phyloP scores from a whole-genome alignment of 148 eudicot genomes.

The Gaultheria prostrata region DNA sequence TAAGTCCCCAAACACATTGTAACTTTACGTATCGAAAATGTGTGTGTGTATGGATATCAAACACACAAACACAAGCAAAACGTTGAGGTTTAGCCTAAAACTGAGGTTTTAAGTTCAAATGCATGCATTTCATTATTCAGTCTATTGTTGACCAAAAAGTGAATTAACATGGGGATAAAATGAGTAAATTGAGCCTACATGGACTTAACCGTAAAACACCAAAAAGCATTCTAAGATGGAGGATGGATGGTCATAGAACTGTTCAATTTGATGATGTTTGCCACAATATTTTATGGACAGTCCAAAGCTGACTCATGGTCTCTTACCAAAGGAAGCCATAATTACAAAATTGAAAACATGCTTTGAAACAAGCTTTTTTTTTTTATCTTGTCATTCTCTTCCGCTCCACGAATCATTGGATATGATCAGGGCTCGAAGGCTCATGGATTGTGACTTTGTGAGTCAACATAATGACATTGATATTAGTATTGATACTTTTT shows the following conservation, averaged over 20 bases:
- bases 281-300: background rate
- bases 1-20: background rate
- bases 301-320: slow-evolving; percentile 11
- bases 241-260: background rate
- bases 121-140: background rate
- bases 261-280: slow-evolving; percentile 1
- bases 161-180: background rate
- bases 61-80: background rate
- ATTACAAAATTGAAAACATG: background rate
- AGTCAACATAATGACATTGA: background rate
- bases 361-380: no score
- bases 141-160: background rate
- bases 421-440: background rate
- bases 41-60: no score
- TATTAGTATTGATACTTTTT: background rate
- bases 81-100: background rate
- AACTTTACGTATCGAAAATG: background rate
- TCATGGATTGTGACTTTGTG: background rate
- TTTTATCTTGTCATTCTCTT: background rate
- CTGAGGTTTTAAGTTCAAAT: background rate
- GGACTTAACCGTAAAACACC: background rate
- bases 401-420: background rate
- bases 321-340: background rate
- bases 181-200: background rate
- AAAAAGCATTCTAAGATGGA: background rate